Evolutionary conservation across 225 moss, liverwort and hornwort genomes (phyloP).

Genomic region (Bryum argenteum): DNA sequence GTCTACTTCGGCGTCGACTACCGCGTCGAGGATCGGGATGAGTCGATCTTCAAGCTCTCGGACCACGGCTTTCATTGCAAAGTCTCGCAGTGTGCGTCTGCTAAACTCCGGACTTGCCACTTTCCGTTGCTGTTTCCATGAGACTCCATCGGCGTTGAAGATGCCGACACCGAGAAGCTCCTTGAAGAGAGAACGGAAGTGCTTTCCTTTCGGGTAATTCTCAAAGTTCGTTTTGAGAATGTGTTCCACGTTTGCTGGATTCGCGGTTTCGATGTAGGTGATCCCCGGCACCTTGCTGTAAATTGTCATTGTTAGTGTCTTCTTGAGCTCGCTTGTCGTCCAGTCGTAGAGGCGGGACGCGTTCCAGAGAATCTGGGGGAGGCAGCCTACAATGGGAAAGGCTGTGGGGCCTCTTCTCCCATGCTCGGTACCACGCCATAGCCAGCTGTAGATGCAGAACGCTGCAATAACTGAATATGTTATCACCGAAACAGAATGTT

Average conservation of each 20-base stretch:
- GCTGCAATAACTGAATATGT: too few species aligned
- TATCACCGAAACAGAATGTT: not conserved
- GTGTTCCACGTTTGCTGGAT: conserved; percentile 66
- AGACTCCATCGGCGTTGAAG: conserved; percentile 34
- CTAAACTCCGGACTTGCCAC: conserved; percentile 38
- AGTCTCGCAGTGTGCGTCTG: conserved; percentile 29
- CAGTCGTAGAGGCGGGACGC: conserved; percentile 41
- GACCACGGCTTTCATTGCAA: conserved; percentile 28
- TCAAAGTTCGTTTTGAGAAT: conserved; percentile 57
- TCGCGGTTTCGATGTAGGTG: conserved; percentile 36
- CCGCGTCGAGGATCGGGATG: conserved; percentile 33
- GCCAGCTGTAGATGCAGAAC: too few species aligned
- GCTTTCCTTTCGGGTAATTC: conserved; percentile 32
- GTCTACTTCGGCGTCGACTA: conserved; percentile 16
- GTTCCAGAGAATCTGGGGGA: conserved; percentile 41
- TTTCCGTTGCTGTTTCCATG: conserved; percentile 44
- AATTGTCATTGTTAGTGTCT: conserved; percentile 44
- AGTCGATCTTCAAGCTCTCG: conserved; percentile 22
- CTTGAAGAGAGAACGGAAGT: conserved; percentile 3
- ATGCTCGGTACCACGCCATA: conserved; percentile 27
- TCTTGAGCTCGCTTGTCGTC: conserved; percentile 31
- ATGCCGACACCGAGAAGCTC: conserved; percentile 38
- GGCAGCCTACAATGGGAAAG: conserved; percentile 44
- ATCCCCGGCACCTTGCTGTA: conserved; percentile 26
- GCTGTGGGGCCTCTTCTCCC: conserved; percentile 36